Conservation (phyloP, 2,329 filamentous ascomycete species). For the Monosporascus sp. region DNA sequence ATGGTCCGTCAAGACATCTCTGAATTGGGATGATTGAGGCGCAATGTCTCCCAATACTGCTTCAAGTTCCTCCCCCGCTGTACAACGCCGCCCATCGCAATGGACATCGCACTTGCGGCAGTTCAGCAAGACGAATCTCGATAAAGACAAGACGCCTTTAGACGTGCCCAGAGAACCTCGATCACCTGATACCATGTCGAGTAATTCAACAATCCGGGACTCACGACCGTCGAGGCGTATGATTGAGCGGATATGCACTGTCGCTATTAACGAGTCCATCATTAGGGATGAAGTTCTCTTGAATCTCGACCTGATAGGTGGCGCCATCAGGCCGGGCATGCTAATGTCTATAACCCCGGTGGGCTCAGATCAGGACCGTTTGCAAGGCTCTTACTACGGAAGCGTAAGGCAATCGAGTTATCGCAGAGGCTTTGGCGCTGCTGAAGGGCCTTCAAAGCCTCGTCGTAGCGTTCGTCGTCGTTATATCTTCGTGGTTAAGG, state of each 20-base stretch:
- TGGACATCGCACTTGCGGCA: conserved; percentile 51
- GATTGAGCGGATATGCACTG: conserved; percentile 43
- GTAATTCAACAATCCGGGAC: conserved; percentile 41
- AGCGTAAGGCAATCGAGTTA: conserved; percentile 20
- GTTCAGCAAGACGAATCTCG: conserved; percentile 41
- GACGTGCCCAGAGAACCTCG: conserved; percentile 15
- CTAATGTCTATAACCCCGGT: conserved; percentile 68
- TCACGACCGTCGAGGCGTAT: conserved; percentile 21
- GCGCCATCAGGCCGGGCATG: conserved; percentile 57
- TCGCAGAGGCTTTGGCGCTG: conserved; percentile 15
- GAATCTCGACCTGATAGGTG: conserved; percentile 65
- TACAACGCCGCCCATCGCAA: conserved; percentile 39
- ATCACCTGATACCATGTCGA: conserved; percentile 45
- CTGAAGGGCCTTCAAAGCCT: conserved; percentile 18
- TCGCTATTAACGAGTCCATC: conserved; percentile 66
- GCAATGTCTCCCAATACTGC: conserved; percentile 25
- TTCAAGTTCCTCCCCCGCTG: conserved; percentile 27
- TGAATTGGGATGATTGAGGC: conserved; percentile 18
- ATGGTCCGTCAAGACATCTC: conserved; percentile 7
- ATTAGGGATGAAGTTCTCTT: conserved; percentile 74
- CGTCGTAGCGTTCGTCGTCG: conserved; percentile 33
- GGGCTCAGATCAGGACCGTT: conserved; percentile 43
- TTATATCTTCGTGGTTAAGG: conserved; percentile 69
- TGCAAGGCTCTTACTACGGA: conserved; percentile 22
- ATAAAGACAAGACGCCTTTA: conserved; percentile 32